Evolutionary conservation across 176 grass and related monocot genomes (phyloP), one percentile per base, ranked within the genome.

Genomic region (Rhynchospora pubera): DNA sequence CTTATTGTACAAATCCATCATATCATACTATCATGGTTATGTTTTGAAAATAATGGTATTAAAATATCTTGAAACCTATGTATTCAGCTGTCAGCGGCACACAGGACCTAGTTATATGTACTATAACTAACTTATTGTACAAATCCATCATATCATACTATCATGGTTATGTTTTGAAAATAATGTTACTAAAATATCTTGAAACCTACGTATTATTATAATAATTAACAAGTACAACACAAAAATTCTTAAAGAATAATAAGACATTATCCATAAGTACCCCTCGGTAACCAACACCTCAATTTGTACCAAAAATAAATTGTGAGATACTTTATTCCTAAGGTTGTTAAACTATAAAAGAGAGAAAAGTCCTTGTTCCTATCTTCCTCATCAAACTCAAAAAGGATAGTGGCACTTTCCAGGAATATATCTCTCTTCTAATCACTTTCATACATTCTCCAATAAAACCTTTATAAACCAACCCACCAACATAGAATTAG

Each of bases 281-380:
- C 15, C 39, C 2, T 9, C 3, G 0, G 39, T 43, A 66, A 14
- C 15, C 6, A 48, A 5, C 44, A 50, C 32, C 39, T 44, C 13
- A 73, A 73, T 66, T 42, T 45, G 44, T 69, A 44, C 32, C 65
- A 44, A 44, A 24, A 69, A 75, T 18, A 52, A 53, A 53, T 52
- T 39, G 15, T 68, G 65, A 43, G 12, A 26, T 75, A 51, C 10
- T 51, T 51, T 51, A 53, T 75, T 75, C 22, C 12, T 26, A 28
- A 52, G 47, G 71, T 75, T 52, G 71, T 16, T 75, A 75, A 75
- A 30, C 71, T 55, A 75, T 52, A 75, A 51, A 75, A 53, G 47
- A 9, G 19, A 28, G 47, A 28, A 15, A 53, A 52, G 22, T 75
- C 47, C 47, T 53, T 75, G 47, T 75, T 75, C 71, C 71, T 75